A percentile compares a stretch with the other conserved stretches of the same genome.
These are phyloP conservation scores for Candida stauntonica DNA, from an alignment of 805 yeast species.

Conservation along the genomic window DNA sequence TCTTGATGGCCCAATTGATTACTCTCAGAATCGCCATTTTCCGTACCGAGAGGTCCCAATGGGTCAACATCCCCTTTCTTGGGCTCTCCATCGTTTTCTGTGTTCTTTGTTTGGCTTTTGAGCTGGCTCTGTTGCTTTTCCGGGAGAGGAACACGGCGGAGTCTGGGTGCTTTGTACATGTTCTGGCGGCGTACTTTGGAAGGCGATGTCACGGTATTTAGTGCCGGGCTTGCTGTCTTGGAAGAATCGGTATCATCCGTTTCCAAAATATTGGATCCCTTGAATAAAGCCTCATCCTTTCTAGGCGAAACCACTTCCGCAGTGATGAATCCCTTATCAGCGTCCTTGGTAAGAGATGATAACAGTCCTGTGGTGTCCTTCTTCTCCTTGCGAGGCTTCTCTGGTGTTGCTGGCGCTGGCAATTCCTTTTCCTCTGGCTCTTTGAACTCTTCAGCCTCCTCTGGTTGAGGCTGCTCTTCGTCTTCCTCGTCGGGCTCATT, in stretches of 20 bases:
- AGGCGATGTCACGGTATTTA: constrained; percentile 36
- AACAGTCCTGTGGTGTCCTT: constrained; percentile 30
- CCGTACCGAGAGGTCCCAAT: constrained; percentile 29
- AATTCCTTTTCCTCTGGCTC: constrained; percentile 4
- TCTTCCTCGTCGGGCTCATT: constrained; percentile 4
- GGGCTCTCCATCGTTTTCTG: too few relatives aligned
- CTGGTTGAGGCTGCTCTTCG: not conserved
- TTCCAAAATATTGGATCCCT: constrained; percentile 20
- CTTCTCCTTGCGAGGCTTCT: constrained; percentile 4
- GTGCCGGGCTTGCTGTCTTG: constrained; percentile 4
- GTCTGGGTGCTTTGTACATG: constrained; percentile 45
- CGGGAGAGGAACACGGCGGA: constrained; percentile 35
- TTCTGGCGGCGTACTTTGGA: constrained; percentile 39
- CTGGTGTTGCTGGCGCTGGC: not conserved
- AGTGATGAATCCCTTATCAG: constrained; percentile 22
- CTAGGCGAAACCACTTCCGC: constrained; percentile 23
- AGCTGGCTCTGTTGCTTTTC: too few relatives aligned
- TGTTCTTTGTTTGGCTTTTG: too few relatives aligned
- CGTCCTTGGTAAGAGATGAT: constrained; percentile 39
- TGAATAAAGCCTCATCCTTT: constrained; percentile 33
- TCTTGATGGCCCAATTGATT: constrained; percentile 25
- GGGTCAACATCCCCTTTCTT: constrained; percentile 24
- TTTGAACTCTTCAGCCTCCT: constrained; percentile 1
- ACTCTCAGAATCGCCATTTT: constrained; percentile 29
- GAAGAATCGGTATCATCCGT: constrained; percentile 6